Conservation (phyloP, 257 asterid genomes). For the Przewalskia tangutica region DNA sequence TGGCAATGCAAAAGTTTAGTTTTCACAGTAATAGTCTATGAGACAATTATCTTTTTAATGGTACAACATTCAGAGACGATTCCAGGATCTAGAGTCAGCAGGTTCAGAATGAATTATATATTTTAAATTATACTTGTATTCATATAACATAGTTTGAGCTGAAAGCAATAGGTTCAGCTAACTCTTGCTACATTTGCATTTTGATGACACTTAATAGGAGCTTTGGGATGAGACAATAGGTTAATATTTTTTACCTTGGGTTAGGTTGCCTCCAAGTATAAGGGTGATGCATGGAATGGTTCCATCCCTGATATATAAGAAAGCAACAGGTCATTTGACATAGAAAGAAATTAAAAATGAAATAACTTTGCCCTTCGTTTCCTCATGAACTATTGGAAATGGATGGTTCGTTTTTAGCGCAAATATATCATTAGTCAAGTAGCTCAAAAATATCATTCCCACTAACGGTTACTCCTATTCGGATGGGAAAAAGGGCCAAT, state of each 20-base stretch:
- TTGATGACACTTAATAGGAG: not conserved
- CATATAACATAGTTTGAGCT: not conserved
- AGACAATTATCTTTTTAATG: not conserved
- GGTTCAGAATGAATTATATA: not conserved
- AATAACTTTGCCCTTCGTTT: too few species aligned
- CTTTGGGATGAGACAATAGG: not conserved
- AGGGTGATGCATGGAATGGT: constrained; percentile 85
- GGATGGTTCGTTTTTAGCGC: too few species aligned
- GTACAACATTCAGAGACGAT: too few species aligned
- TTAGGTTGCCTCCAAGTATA: constrained; percentile 85
- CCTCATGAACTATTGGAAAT: too few species aligned
- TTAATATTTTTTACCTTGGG: constrained; percentile 40
- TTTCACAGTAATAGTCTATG: not conserved
- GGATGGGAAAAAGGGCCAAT: too few species aligned
- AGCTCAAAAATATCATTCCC: too few species aligned
- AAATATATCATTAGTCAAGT: too few species aligned
- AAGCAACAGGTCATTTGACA: not conserved
- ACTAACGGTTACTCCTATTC: too few species aligned
- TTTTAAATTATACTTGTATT: not conserved
- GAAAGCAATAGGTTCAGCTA: not conserved
- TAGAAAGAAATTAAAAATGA: not conserved
- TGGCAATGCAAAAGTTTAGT: not conserved
- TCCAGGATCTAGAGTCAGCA: too few species aligned
- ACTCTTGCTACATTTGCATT: not conserved
- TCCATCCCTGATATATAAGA: constrained; percentile 40